A percentile compares a stretch with the other conserved stretches of the same genome.
Conservation (phyloP, 306 rosid species). For the Cucurbita ficifolia region DNA sequence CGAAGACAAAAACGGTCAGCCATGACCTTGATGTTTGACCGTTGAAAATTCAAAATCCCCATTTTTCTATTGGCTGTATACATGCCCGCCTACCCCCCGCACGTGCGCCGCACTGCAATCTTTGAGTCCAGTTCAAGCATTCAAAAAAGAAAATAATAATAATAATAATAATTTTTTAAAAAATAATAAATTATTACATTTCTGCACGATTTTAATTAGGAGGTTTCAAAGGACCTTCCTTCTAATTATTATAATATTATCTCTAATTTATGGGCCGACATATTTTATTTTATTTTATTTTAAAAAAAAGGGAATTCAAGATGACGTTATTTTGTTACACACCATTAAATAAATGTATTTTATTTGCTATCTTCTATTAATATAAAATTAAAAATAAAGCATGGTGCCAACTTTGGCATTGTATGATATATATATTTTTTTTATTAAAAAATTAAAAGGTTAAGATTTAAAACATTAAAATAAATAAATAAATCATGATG, state of each 20-base stretch:
- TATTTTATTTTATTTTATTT: not conserved
- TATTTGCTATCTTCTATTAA: not conserved
- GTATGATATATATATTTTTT: not conserved
- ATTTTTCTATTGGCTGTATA: not conserved
- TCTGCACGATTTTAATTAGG: not conserved
- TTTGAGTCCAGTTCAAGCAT: not conserved
- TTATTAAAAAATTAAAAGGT: not conserved
- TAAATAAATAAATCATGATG: not conserved
- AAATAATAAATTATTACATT: not conserved
- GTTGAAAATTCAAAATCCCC: not conserved
- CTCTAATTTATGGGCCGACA: not conserved
- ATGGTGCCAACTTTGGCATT: not conserved
- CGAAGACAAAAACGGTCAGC: not conserved
- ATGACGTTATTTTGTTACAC: not conserved
- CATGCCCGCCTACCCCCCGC: not conserved
- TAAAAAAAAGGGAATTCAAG: not conserved
- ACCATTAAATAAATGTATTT: not conserved
- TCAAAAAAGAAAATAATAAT: not conserved
- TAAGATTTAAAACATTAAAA: not conserved
- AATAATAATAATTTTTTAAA: not conserved
- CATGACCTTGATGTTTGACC: slow-evolving; percentile 4
- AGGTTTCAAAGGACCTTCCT: not conserved
- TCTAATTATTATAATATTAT: not conserved
- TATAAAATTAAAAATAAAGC: not conserved
- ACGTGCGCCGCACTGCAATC: slow-evolving; percentile 2